A percentile compares a stretch with the other conserved stretches of the same genome.
phyloP scores from a whole-genome alignment of 2,329 filamentous ascomycete species.

The Penicillium paneum region DNA sequence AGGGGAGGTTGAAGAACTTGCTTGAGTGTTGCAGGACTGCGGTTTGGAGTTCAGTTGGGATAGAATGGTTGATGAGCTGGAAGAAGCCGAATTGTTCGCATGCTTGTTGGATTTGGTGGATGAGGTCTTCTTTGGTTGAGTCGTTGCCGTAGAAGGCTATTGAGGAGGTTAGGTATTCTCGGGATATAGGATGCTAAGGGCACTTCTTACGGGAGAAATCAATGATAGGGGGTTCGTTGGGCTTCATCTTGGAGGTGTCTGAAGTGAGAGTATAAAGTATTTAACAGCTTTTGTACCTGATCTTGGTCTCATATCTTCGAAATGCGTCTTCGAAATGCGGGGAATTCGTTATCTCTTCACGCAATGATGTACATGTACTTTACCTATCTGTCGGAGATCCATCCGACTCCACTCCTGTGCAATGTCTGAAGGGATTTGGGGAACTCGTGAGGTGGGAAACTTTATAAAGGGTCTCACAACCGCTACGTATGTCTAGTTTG shows the following conservation, averaged over 20 bases:
- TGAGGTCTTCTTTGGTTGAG: constrained; percentile 8
- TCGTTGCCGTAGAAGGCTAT: constrained; percentile 1
- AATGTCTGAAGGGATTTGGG: background rate
- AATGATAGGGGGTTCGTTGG: background rate
- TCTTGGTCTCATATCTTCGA: background rate
- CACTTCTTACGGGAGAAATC: background rate
- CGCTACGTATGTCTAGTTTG: background rate
- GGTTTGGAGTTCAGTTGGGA: constrained; percentile 43
- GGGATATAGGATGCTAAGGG: background rate
- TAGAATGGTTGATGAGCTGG: constrained; percentile 50
- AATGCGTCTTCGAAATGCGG: background rate
- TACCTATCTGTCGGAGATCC: background rate
- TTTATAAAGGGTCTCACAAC: background rate
- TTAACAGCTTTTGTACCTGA: background rate
- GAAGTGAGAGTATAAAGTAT: background rate
- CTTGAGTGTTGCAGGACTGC: constrained; percentile 43
- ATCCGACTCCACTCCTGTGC: background rate
- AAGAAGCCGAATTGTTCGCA: constrained; percentile 53
- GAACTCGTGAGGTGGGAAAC: background rate
- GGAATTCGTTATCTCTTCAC: background rate
- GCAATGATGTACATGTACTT: background rate
- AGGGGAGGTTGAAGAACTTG: constrained; percentile 48
- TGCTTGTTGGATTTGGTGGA: constrained; percentile 41
- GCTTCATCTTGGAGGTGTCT: background rate
- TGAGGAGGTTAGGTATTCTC: background rate